Conservation (phyloP, 2,329 filamentous ascomycete genomes). For the Graphium sp. region DNA sequence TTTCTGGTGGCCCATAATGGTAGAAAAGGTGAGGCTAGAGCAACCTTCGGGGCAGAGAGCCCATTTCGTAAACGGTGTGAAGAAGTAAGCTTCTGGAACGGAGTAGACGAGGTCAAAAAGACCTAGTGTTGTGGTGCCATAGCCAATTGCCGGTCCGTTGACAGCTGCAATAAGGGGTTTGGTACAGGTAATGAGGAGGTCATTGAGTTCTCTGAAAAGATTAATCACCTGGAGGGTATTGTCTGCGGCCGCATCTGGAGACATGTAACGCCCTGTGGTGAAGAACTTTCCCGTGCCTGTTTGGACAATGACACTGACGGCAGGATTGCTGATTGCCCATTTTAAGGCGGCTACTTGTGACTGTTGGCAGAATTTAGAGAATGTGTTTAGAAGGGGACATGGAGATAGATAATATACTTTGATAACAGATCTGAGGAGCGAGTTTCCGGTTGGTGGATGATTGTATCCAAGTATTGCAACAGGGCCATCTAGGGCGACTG, state of each 20-base stretch:
- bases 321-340: constrained; percentile 2
- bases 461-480: constrained; percentile 3
- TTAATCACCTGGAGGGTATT: background rate
- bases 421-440: constrained; percentile 1
- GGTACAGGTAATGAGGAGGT: constrained; percentile 3
- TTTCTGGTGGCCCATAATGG: constrained; percentile 3
- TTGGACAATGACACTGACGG: constrained; percentile 2
- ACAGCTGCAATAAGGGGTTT: constrained; percentile 4
- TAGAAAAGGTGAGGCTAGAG: constrained; percentile 1
- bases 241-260: background rate
- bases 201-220: constrained; percentile 2
- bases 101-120: constrained; percentile 4
- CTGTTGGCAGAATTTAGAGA: background rate
- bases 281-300: constrained; percentile 4
- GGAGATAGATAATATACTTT: constrained; percentile 1
- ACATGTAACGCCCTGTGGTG: constrained; percentile 1
- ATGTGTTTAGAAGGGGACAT: background rate
- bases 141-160: constrained; percentile 4
- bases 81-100: constrained; percentile 4
- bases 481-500: background rate
- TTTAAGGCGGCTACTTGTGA: constrained; percentile 1
- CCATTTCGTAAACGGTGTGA: constrained; percentile 4
- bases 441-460: constrained; percentile 2
- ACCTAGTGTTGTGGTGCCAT: constrained; percentile 3
- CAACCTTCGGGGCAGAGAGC: constrained; percentile 2